These are phyloP conservation scores for Aulographum hederae DNA, from an alignment of 2,329 filamentous ascomycete species.

Conservation along the genomic window DNA sequence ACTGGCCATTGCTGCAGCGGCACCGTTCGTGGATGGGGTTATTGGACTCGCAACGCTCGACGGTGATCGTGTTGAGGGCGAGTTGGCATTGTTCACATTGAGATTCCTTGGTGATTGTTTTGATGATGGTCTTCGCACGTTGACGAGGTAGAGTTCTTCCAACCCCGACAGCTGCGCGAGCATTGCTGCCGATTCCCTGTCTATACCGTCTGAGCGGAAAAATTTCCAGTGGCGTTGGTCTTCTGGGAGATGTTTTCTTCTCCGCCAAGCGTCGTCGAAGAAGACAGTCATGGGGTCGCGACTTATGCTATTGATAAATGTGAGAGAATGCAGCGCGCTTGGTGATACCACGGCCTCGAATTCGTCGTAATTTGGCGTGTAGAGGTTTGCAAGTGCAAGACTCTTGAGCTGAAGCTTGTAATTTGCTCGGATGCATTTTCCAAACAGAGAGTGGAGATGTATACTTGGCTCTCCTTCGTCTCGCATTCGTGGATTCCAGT, in stretches of 20 bases:
- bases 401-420: conserved; percentile 29
- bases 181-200: conserved; percentile 24
- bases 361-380: conserved; percentile 30
- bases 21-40: neutral
- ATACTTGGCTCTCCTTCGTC: conserved; percentile 38
- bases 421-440: conserved; percentile 30
- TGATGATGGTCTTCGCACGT: conserved; percentile 13
- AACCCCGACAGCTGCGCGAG: conserved; percentile 24
- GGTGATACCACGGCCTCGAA: conserved; percentile 26
- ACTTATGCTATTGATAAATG: conserved; percentile 32
- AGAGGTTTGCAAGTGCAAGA: conserved; percentile 38
- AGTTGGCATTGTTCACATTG: conserved; percentile 11
- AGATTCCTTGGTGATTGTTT: conserved; percentile 10
- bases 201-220: conserved; percentile 29
- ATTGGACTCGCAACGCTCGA: neutral
- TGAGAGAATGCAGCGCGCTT: conserved; percentile 26
- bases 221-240: conserved; percentile 22
- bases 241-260: conserved; percentile 8
- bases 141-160: conserved; percentile 34
- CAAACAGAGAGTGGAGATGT: conserved; percentile 35
- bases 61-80: neutral
- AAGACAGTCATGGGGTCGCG: conserved; percentile 30
- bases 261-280: conserved; percentile 35
- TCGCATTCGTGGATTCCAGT: conserved; percentile 45
- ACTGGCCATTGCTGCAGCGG: neutral